A percentile compares a stretch with the other conserved stretches of the same genome.
These are phyloP conservation scores for Aspergillus conjunctus DNA, from an alignment of 495 filamentous ascomycete genomes.

Conservation along the genomic window DNA sequence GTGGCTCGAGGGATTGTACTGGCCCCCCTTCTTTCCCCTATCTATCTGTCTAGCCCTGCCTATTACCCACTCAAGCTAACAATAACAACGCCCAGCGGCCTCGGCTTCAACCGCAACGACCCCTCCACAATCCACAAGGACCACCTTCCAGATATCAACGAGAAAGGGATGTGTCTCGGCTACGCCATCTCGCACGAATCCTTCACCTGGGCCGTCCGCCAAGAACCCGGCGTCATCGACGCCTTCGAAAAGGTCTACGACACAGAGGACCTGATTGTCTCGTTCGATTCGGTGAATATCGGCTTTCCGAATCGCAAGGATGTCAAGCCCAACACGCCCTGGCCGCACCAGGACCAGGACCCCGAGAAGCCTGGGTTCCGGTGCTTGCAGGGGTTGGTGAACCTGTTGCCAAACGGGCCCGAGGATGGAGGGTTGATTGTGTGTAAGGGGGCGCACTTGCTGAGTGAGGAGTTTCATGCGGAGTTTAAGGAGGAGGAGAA, in stretches of 20 bases:
- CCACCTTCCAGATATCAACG: conserved; percentile 41
- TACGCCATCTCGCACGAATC: conserved; percentile 44
- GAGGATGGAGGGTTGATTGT: conserved; percentile 18
- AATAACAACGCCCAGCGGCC: conserved; percentile 24
- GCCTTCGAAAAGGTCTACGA: conserved; percentile 44
- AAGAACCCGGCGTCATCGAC: conserved; percentile 41
- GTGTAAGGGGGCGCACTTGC: conserved; percentile 10
- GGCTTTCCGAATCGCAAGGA: conserved; percentile 33
- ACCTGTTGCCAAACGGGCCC: conserved; percentile 9
- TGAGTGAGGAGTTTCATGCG: conserved; percentile 16
- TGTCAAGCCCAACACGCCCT: conserved; percentile 7
- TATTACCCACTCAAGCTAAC: background rate
- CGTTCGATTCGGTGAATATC: conserved; percentile 47
- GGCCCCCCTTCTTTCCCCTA: too few species aligned
- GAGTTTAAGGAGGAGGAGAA: conserved; percentile 15
- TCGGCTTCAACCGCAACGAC: conserved; percentile 43
- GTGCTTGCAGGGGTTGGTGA: conserved; percentile 14
- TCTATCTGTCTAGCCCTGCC: too few species aligned
- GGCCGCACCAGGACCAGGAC: conserved; percentile 15
- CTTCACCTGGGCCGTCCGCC: conserved; percentile 43
- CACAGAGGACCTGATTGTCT: conserved; percentile 44
- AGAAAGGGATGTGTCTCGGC: conserved; percentile 45
- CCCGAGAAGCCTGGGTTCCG: conserved; percentile 8
- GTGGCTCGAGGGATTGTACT: conserved; percentile 43
- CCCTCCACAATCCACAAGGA: conserved; percentile 36